Percentiles rank a stretch among this genome's conserved stretches.
Conservation (phyloP, 208 protist genomes). For the Leishmania aethiopica region DNA sequence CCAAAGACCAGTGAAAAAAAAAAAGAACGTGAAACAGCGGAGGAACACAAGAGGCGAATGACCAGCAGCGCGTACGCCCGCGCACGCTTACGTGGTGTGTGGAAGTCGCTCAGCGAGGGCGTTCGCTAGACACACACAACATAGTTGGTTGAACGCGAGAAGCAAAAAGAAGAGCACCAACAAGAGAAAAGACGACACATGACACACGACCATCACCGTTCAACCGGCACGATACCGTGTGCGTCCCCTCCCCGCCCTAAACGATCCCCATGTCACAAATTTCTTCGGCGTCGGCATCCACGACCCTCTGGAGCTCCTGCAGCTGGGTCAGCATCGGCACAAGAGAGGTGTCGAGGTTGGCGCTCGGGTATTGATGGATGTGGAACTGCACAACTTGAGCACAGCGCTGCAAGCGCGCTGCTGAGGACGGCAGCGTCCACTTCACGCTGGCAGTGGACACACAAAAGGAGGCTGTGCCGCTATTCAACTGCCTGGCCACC, state of each 20-base stretch:
- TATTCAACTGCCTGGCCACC: not conserved
- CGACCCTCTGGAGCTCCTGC: conserved; percentile 3
- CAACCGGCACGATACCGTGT: not conserved
- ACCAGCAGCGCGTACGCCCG: not conserved
- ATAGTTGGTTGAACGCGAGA: not conserved
- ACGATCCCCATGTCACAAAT: not conserved
- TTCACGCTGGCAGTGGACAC: conserved; percentile 5
- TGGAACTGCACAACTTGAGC: conserved; percentile 8
- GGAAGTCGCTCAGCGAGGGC: not conserved
- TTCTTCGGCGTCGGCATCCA: conserved; percentile 1
- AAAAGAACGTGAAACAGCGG: not conserved
- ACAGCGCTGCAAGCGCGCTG: conserved; percentile 4
- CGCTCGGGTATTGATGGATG: not conserved
- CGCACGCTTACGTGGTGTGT: not conserved
- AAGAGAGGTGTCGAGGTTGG: not conserved
- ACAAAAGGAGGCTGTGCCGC: not conserved
- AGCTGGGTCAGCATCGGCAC: conserved; percentile 2
- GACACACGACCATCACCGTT: not conserved
- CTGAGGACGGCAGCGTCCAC: conserved; percentile 12
- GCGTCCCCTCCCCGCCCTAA: not conserved
- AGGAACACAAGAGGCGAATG: not conserved
- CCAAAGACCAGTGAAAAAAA: not conserved
- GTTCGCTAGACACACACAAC: not conserved
- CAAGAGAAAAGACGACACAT: not conserved
- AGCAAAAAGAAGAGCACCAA: not conserved